phyloP scores from a whole-genome alignment of 1,139 yeast genomes.

The Starmera stellimalicola region DNA sequence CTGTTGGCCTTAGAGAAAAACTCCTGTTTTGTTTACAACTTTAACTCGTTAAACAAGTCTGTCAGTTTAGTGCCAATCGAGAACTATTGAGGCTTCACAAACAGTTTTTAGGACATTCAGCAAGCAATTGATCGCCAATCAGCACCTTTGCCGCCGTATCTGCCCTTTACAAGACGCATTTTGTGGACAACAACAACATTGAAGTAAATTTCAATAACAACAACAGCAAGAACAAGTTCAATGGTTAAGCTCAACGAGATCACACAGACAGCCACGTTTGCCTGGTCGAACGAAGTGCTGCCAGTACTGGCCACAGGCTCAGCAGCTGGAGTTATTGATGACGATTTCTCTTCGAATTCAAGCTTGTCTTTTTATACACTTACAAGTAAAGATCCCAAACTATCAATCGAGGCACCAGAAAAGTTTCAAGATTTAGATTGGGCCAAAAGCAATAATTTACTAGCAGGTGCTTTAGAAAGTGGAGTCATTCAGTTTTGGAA shows the following conservation, averaged over 20 bases:
- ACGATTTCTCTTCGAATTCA: constrained; percentile 72
- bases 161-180: too few relatives aligned
- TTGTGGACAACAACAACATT: too few relatives aligned
- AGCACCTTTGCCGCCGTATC: too few relatives aligned
- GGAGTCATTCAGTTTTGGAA: constrained; percentile 79
- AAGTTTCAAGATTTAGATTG: constrained; percentile 77
- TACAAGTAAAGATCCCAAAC: constrained; percentile 38
- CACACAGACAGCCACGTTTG: constrained; percentile 81
- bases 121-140: too few relatives aligned
- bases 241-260: constrained; percentile 87
- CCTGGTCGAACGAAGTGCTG: constrained; percentile 78
- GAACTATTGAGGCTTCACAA: too few relatives aligned
- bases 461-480: constrained; percentile 87
- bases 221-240: too few relatives aligned
- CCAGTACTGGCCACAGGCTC: constrained; percentile 86
- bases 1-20: too few relatives aligned
- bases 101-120: too few relatives aligned
- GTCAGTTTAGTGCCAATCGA: too few relatives aligned
- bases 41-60: too few relatives aligned
- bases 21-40: not conserved
- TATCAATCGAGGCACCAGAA: constrained; percentile 43
- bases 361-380: constrained; percentile 74
- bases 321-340: constrained; percentile 90
- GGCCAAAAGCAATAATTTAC: constrained; percentile 62
- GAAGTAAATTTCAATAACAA: too few relatives aligned